phyloP scores from a whole-genome alignment of 306 rosid genomes.

The Urtica urens region DNA sequence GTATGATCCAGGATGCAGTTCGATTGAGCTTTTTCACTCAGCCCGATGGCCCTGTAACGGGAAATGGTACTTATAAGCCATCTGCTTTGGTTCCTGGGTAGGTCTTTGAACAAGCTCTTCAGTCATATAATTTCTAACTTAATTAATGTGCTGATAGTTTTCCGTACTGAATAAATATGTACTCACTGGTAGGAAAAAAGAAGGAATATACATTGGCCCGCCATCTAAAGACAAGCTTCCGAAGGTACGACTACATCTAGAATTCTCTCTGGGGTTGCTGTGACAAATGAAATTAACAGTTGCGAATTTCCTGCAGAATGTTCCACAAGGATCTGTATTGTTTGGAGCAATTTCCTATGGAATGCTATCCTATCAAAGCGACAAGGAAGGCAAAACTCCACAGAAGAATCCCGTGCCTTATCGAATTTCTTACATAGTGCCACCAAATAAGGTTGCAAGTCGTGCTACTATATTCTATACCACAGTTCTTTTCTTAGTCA shows the following conservation, averaged over 20 bases:
- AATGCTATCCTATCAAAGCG: slow-evolving; percentile 36
- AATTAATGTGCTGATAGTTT: slow-evolving; percentile 11
- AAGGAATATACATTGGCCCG: slow-evolving; percentile 80
- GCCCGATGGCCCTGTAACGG: slow-evolving; percentile 87
- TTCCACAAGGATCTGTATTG: slow-evolving; percentile 71
- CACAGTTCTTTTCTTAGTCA: neutral
- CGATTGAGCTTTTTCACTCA: slow-evolving; percentile 74
- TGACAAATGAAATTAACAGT: slow-evolving; percentile 5
- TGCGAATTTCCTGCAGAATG: slow-evolving; percentile 39
- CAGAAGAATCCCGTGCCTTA: slow-evolving; percentile 55
- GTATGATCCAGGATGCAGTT: slow-evolving; percentile 48
- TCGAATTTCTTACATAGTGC: slow-evolving; percentile 62
- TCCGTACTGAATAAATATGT: slow-evolving; percentile 12
- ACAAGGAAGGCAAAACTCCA: slow-evolving; percentile 43
- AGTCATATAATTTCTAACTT: slow-evolving; percentile 6
- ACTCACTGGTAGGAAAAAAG: slow-evolving; percentile 46
- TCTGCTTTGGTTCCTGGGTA: slow-evolving; percentile 80
- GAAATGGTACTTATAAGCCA: slow-evolving; percentile 68
- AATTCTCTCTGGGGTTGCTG: slow-evolving; percentile 5
- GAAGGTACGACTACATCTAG: slow-evolving; percentile 41
- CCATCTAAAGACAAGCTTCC: slow-evolving; percentile 84
- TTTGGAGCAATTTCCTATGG: slow-evolving; percentile 85
- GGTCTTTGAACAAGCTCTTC: slow-evolving; percentile 21
- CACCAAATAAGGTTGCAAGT: slow-evolving; percentile 71
- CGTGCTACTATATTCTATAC: slow-evolving; percentile 12